Base-by-base conservation (phyloP, 2,329 filamentous ascomycete species). In the Penicillium sp. region DNA sequence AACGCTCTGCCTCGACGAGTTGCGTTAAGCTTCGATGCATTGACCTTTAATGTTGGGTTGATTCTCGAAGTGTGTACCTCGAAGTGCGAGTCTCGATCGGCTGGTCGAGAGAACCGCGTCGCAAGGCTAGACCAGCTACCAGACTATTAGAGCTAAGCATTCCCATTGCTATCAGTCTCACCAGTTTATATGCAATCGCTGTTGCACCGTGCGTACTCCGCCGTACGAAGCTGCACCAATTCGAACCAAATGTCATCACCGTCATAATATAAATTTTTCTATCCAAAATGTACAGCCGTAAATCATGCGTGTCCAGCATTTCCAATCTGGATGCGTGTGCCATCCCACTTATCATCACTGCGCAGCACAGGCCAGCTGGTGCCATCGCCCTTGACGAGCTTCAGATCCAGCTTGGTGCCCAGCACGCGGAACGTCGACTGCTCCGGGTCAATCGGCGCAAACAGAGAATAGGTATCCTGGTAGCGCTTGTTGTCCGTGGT, bases 241-340 rank as follows among this genome's bases (percentile, higher is more conserved):
- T 27, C 3, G 38, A 47, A 13, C 42, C 32, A 38, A 36, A 51
- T 47, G 49, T 56, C 49, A 44, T 56, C 56, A 42, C 42, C 58
- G 47, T 56, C 32, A 45, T 14, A 11, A 4, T 50, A 45, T 6
- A 14, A 14, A 34, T 32, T 54, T 54, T 45, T 54, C 45, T 50
- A 54, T 54, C 27, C 38, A 3, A 21, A 21, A 43, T 52, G 52
- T 50, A 58, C 49, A 44, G 36, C 27, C 47, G 22, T 40, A 32
- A 48, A 46, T 52, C 54, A 82, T 52, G 78, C 79, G 54, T 82
- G 80, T 32, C 88, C 91, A 47, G 94, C 92, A 61, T 86, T 83
- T 13, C 94, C 94, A 60, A 95, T 82, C 76, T 99, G 94, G 61
- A 97, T 86, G 65, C 96, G 96, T 77, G 96, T 89, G 2, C 86